phyloP scores from a whole-genome alignment of 2,329 filamentous ascomycete genomes.

The Karstenula rhodostoma region DNA sequence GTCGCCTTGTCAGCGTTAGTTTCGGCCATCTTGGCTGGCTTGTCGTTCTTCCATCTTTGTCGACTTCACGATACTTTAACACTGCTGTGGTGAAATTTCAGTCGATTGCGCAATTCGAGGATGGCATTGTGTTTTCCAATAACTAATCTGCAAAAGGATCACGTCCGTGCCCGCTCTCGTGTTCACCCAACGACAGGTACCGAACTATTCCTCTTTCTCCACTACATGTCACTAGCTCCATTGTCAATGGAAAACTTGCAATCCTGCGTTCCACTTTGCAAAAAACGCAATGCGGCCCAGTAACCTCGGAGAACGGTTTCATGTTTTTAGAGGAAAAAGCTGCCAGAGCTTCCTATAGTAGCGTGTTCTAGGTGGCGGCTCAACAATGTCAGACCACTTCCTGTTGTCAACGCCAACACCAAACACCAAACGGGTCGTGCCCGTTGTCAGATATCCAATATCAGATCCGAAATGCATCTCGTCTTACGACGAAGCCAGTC shows the following conservation, averaged over 20 bases:
- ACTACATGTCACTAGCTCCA: neutral
- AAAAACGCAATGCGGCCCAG: neutral
- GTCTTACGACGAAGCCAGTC: neutral
- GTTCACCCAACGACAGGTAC: neutral
- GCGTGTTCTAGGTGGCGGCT: too few species aligned
- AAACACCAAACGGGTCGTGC: neutral
- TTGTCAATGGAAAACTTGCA: neutral
- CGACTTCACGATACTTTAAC: neutral
- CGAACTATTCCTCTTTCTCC: neutral
- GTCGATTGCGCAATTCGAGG: neutral
- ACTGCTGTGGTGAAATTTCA: neutral
- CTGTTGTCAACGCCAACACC: neutral
- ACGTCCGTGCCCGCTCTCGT: neutral
- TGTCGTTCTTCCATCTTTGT: neutral
- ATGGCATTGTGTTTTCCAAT: neutral
- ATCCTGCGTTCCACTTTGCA: neutral
- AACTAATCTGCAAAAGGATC: neutral
- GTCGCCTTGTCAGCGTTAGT: neutral
- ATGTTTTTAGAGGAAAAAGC: too few species aligned
- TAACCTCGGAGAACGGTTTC: too few species aligned
- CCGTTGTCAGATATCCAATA: neutral
- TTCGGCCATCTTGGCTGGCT: neutral
- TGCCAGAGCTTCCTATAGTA: too few species aligned
- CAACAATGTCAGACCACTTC: neutral
- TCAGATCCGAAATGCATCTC: too few species aligned